These are phyloP conservation scores for Apium graveolens DNA, from an alignment of 129 eudicot species.

Conservation along the genomic window DNA sequence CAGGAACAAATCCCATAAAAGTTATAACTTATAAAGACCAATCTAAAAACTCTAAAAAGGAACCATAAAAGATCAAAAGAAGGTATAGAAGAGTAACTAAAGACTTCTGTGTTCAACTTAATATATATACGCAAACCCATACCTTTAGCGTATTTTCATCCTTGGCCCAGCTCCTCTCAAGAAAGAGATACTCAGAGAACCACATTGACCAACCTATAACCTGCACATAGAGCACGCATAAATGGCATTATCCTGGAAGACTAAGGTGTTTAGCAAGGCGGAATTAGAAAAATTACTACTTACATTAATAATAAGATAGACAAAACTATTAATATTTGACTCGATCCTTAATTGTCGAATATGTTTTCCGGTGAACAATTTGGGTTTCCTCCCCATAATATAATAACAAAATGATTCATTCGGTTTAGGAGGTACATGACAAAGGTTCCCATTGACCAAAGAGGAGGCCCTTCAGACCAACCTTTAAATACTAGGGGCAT, in stretches of 20 bases:
- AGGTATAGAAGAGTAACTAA: not conserved
- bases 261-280: not conserved
- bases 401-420: not conserved
- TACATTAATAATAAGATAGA: not conserved
- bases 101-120: not conserved
- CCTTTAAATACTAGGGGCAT: not conserved
- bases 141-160: constrained; percentile 87
- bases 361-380: not conserved
- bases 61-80: not conserved
- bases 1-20: constrained; percentile 11
- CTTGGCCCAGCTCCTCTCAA: constrained; percentile 96
- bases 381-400: not conserved
- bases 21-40: not conserved
- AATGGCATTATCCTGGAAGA: not conserved
- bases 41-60: no score
- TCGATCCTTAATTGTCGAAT: not conserved
- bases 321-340: not conserved
- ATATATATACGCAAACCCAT: constrained; percentile 6
- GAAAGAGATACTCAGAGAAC: constrained; percentile 96
- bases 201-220: constrained; percentile 99
- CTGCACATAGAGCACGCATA: constrained; percentile 32
- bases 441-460: not conserved
- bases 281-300: not conserved
- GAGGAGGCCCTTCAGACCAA: not conserved
- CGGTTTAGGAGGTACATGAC: not conserved